Evolutionary conservation across 495 filamentous ascomycete species (phyloP).

Genomic region (Talaromyces trachyspermus): DNA sequence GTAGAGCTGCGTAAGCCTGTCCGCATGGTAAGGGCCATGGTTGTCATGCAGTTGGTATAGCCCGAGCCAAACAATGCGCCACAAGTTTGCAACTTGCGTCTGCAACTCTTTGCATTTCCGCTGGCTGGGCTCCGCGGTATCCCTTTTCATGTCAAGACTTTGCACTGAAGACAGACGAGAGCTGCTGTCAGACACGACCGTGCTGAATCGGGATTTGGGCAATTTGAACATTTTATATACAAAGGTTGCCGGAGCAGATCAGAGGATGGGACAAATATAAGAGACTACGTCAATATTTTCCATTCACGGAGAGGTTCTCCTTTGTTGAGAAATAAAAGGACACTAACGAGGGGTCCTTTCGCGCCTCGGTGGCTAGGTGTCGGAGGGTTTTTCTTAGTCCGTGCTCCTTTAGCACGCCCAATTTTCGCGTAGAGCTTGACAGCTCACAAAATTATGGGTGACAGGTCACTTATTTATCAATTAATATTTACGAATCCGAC

Average conservation of each 20-base stretch:
- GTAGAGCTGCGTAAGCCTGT: slow-evolving; percentile 15
- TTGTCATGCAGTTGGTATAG: slow-evolving; percentile 15
- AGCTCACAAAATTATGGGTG: no score
- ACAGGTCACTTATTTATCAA: no score
- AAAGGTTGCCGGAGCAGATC: no score
- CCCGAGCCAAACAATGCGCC: slow-evolving; percentile 17
- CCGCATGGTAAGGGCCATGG: slow-evolving; percentile 10
- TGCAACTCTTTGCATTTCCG: slow-evolving; percentile 14
- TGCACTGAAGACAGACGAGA: background rate
- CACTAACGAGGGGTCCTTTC: no score
- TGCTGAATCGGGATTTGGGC: slow-evolving; percentile 1
- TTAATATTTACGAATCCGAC: no score
- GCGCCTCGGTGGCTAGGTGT: no score
- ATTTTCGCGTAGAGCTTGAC: no score
- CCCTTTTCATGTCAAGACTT: background rate
- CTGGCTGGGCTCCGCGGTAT: background rate
- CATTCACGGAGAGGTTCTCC: no score
- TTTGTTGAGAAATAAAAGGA: no score
- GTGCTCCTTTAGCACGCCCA: no score
- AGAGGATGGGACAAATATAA: background rate
- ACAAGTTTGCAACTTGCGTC: slow-evolving; percentile 13
- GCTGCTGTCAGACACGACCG: background rate
- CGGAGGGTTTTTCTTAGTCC: no score
- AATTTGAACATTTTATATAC: slow-evolving; percentile 6
- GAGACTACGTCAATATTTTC: no score